Base-by-base conservation (phyloP, 1,139 yeast species). In the Saccharomyces hybrid region DNA sequence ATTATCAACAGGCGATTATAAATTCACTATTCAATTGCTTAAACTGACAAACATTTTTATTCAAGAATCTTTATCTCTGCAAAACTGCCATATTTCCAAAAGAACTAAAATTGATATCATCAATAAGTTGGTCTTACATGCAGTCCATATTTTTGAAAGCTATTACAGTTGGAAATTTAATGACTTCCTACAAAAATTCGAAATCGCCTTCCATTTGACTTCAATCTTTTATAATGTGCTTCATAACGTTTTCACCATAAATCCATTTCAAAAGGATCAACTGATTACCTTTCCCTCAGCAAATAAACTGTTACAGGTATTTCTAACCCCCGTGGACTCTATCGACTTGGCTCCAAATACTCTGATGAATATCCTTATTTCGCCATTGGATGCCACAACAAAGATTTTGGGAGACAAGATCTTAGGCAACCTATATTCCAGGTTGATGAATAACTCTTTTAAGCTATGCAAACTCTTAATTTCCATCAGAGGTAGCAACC, bases 61-160 rank as follows among this genome's bases (percentile, higher is more conserved):
- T 0, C 73, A 76, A 13, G 81, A 82, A 60, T 78, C 88, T 49
- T 63, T 50, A 30, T 50, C 46, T 5, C 14, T 70, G 9, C 42
- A 38, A 38, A 70, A 73, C 31, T 73, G 74, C 14, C 73, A 73
- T 34, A 68, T 74, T 57, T 68, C 83, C 61, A 48, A 72, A 49
- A 66, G 78, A 63, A 70, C 81, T 64, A 84, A 83, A 62, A 70
- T 78, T 3, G 78, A 75, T 20, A 82, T 88, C 3, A 66, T 89
- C 47, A 72, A 76, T n/a, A 79, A 79, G 57, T 72, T 88, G 52
- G 73, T 80, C 1, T 68, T 73, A 6, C 88, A 86, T 66, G 73
- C 84, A 53, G 70, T 88, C 20, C 79, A 78, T 53, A 79, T 88
- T 0, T 88, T 84, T 70, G 96, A 89, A 64, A 83, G 88, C 59